These are phyloP conservation scores for Sporodiniella umbellata DNA, from an alignment of 371 early-diverging fungal species.

Conservation along the genomic window DNA sequence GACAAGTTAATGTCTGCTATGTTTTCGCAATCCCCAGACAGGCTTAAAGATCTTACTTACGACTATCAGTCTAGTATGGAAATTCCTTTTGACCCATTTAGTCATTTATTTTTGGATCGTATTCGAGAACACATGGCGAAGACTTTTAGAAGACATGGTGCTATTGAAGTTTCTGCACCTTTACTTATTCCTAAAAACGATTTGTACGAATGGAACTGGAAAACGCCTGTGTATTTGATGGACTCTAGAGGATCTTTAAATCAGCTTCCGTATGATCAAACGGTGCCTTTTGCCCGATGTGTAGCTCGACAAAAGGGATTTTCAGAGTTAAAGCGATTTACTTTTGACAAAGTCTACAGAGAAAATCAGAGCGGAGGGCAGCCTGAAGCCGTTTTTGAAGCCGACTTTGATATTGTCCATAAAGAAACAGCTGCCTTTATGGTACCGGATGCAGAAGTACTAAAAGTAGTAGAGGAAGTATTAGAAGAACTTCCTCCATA, in stretches of 20 bases:
- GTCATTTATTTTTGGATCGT: conserved; percentile 65
- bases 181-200: conserved; percentile 84
- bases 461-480: conserved; percentile 84
- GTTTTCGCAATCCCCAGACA: conserved; percentile 76
- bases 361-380: conserved; percentile 76
- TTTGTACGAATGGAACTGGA: conserved; percentile 60
- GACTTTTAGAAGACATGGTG: conserved; percentile 87
- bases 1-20: conserved; percentile 77
- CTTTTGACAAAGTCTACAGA: conserved; percentile 83
- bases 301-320: conserved; percentile 71
- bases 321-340: conserved; percentile 78
- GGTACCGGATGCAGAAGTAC: conserved; percentile 87
- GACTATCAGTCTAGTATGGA: conserved; percentile 72
- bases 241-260: conserved; percentile 83
- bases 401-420: conserved; percentile 91
- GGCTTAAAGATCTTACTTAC: conserved; percentile 87
- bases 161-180: conserved; percentile 81
- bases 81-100: conserved; percentile 53
- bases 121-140: conserved; percentile 74
- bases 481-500: conserved; percentile 76
- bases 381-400: conserved; percentile 76
- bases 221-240: conserved; percentile 75
- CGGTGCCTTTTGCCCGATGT: conserved; percentile 88
- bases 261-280: conserved; percentile 88
- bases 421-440: conserved; percentile 56